These are phyloP conservation scores for Persicaria maculosa DNA, from an alignment of 148 eudicot genomes.

Conservation along the genomic window DNA sequence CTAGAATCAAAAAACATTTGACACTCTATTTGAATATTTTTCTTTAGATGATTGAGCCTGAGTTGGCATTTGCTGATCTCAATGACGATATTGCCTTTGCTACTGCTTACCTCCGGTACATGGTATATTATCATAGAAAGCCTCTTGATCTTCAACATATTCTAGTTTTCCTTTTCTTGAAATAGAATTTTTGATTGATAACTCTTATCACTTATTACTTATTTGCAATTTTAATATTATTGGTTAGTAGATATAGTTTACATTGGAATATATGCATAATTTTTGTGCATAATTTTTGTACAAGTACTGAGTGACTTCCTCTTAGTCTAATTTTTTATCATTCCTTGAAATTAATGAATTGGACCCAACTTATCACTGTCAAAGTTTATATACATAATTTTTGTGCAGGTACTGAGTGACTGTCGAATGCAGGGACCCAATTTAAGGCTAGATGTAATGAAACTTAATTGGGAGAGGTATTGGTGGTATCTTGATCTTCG, in stretches of 20 bases:
- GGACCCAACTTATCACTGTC: too few species aligned
- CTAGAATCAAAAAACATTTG: not conserved
- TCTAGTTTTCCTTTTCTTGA: not conserved
- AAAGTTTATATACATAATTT: too few species aligned
- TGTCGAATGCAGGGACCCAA: slow-evolving; percentile 9
- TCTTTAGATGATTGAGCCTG: slow-evolving; percentile 93
- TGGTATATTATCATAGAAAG: slow-evolving; percentile 61
- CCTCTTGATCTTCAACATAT: not conserved
- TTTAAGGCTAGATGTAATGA: slow-evolving; percentile 67
- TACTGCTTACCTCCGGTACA: slow-evolving; percentile 98
- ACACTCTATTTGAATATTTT: slow-evolving; percentile 11
- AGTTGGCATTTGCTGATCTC: slow-evolving; percentile 95
- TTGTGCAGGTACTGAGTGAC: too few species aligned
- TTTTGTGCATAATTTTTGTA: too few species aligned
- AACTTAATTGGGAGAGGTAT: slow-evolving; percentile 76
- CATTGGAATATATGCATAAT: too few species aligned
- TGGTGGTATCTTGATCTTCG: slow-evolving; percentile 99
- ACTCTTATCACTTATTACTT: not conserved
- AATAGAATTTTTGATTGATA: not conserved
- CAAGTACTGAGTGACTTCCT: too few species aligned
- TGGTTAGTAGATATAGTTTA: too few species aligned
- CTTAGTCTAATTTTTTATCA: too few species aligned
- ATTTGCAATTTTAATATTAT: not conserved
- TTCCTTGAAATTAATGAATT: too few species aligned
- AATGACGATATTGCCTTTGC: slow-evolving; percentile 99